A percentile compares a stretch with the other conserved stretches of the same genome.
phyloP scores from a whole-genome alignment of 1,284 basidiomycete species.

The Ustilago sp. region DNA sequence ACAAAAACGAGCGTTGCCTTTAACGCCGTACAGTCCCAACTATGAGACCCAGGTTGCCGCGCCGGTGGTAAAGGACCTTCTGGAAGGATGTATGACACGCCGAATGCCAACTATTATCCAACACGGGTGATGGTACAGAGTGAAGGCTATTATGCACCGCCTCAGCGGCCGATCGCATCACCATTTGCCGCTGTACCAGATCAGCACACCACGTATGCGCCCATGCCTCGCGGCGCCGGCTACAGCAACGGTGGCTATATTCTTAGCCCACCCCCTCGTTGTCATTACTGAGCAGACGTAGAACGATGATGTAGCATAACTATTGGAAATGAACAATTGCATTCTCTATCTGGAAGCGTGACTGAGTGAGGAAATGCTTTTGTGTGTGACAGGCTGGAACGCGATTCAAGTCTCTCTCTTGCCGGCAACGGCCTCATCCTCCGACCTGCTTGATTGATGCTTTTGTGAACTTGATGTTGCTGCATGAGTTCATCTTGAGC shows the following conservation, averaged over 20 bases:
- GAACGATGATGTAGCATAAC: constrained; percentile 1
- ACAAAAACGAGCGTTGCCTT: constrained; percentile 18
- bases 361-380: neutral
- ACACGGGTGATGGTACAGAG: constrained; percentile 28
- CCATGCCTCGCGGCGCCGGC: constrained; percentile 2
- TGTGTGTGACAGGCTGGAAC: too few species aligned
- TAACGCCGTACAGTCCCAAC: constrained; percentile 35
- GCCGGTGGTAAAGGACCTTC: constrained; percentile 11
- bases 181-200: neutral
- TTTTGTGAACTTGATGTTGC: neutral
- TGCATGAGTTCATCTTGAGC: neutral
- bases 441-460: neutral
- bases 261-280: constrained; percentile 14
- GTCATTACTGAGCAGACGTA: neutral
- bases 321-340: neutral
- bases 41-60: constrained; percentile 16
- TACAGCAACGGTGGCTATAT: constrained; percentile 10
- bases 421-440: neutral
- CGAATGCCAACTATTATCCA: constrained; percentile 41
- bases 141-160: constrained; percentile 1
- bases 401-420: too few species aligned
- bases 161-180: neutral
- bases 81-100: constrained; percentile 40
- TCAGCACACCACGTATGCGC: neutral
- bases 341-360: neutral